Base-by-base conservation (phyloP, 2,329 filamentous ascomycete genomes). In the Huntiella moniliformis region DNA sequence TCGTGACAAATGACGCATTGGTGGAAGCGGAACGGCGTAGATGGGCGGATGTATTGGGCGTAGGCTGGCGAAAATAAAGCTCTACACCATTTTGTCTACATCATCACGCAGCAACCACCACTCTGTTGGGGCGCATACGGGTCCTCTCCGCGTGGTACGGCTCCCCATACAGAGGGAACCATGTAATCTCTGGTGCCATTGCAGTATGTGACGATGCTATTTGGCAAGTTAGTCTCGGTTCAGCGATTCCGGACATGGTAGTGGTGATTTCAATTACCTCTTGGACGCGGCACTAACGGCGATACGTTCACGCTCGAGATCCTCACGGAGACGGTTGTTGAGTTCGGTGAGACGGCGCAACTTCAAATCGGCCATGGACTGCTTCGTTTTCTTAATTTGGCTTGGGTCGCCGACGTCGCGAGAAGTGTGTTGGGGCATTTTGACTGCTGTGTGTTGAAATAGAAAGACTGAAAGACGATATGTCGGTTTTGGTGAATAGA, bases 321-420 rank as follows among this genome's bases (percentile, higher is more conserved):
- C 91, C 66, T 98, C 91, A 58, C 87, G 83, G 62, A 98, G 68
- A 56, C 91, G 81, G 64, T 85, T 85, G 72, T 96, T 98, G 58
- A 98, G 76, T 68, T 98, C 91, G 51, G 87, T 96, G 64, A 98
- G 72, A 53, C 91, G 82, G 58, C 91, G 80, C 58, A 96, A 77
- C 73, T 98, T 98, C 53, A 98, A 75, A 63, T 98, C 91, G 56
- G 88, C 88, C 84, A 98, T 96, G 61, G 85, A 94, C 68, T 96
- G 91, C 72, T 95, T 95, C 70, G 92, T 96, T 70, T 87, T 93
- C 73, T 74, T 77, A 56, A 77, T 74, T 61, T 79, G 74, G 57
- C 72, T 73, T 61, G 74, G 73, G 60, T 79, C 75, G 63, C 73
- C 73, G 51, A 74, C 72, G 58, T 79, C 75, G 56, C 75, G 71